A percentile compares a stretch with the other conserved stretches of the same genome.
Conservation (phyloP, 169 alveolate genomes). For the Miamiensis avidus region DNA sequence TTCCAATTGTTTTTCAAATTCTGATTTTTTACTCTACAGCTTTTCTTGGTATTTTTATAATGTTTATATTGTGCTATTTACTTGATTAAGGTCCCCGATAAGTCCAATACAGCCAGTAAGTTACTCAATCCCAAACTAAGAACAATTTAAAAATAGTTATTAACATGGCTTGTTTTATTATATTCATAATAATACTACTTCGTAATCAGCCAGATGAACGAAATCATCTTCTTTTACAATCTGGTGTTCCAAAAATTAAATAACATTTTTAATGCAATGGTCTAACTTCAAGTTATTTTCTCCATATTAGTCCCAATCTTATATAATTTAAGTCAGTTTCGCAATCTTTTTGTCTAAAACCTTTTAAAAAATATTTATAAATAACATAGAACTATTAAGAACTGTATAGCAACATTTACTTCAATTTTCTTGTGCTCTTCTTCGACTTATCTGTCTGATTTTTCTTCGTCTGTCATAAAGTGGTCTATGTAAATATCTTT, state of each 20-base stretch:
- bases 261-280: not conserved
- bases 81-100: not conserved
- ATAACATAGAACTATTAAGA: too few relatives aligned
- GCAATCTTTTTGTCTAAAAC: not conserved
- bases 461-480: not conserved
- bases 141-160: not conserved
- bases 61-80: not conserved
- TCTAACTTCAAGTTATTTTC: not conserved
- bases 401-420: not conserved
- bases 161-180: not conserved
- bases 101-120: not conserved
- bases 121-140: not conserved
- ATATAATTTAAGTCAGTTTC: too few relatives aligned
- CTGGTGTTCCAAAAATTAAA: not conserved
- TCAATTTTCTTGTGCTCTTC: not conserved
- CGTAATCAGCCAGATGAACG: not conserved
- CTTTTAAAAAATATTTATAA: not conserved
- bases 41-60: slow-evolving; percentile 7
- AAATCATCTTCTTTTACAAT: not conserved
- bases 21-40: not conserved
- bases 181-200: not conserved
- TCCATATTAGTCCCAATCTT: not conserved
- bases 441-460: not conserved
- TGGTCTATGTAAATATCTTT: slow-evolving; percentile 7
- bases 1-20: slow-evolving; percentile 2